Conservation (phyloP, 2,329 filamentous ascomycete genomes). For the Fusarium sp. region DNA sequence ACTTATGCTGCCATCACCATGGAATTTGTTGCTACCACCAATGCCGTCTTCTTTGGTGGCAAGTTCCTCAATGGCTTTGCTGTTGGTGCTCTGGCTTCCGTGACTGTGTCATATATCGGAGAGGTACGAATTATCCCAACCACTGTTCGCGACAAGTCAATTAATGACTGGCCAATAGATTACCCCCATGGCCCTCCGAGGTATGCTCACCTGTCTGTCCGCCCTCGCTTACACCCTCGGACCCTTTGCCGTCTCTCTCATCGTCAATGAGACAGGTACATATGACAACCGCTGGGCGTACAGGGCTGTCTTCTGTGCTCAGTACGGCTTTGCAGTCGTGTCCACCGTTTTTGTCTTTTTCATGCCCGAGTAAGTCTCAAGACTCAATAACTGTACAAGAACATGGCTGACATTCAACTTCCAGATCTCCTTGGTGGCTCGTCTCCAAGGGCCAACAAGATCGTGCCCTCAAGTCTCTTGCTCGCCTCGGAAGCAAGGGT, state of each 20-base stretch:
- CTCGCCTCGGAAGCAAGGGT: constrained; percentile 44
- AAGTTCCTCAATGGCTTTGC: constrained; percentile 57
- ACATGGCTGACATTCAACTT: neutral
- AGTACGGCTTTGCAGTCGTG: constrained; percentile 47
- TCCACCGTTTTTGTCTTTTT: constrained; percentile 46
- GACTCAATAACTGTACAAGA: neutral
- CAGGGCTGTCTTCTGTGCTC: constrained; percentile 45
- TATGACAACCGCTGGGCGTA: constrained; percentile 48
- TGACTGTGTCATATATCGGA: constrained; percentile 46
- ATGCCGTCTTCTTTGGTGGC: constrained; percentile 53
- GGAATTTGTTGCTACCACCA: constrained; percentile 54
- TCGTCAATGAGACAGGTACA: constrained; percentile 46
- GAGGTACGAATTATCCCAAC: constrained; percentile 35
- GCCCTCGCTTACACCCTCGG: constrained; percentile 47
- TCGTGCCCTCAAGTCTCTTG: constrained; percentile 49
- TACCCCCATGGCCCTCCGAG: constrained; percentile 43
- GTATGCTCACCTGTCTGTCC: constrained; percentile 43
- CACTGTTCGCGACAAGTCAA: neutral
- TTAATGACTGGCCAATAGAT: constrained; percentile 18
- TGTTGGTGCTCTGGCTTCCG: constrained; percentile 40
- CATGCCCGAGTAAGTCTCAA: constrained; percentile 53
- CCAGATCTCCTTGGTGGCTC: constrained; percentile 53
- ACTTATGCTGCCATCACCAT: constrained; percentile 52
- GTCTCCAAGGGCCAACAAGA: constrained; percentile 47
- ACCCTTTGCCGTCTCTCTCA: constrained; percentile 45